Evolutionary conservation across 441 rosid species (phyloP), one percentile per base, ranked within the genome.

Genomic region (Melianthus villosus): DNA sequence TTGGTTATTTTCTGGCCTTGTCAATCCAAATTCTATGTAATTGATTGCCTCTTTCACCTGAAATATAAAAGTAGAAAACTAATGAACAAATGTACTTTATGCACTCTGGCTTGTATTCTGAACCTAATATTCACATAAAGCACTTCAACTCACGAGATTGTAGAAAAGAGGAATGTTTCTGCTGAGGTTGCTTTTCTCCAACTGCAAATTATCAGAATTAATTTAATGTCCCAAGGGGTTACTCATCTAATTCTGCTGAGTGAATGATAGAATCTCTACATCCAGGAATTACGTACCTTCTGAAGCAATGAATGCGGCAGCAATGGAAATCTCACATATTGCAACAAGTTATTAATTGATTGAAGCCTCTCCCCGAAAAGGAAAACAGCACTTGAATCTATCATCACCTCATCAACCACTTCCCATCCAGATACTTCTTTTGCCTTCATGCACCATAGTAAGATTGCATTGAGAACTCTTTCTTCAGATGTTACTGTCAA

Each of bases 401-500:
- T 53, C 46, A 72, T 30, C 27, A 72, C 66, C 56, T 71, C 75
- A 44, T 76, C 77, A 50, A 79, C 62, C 34, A 37, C 64, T 60
- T 79, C 87, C 94, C 93, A 82, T 42, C 82, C 72, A 46, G 34
- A 60, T 16, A 56, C 58, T 45, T 68, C 82, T 57, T 65, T 64
- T 44, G 85, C 73, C 53, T 77, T 63, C 67, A 71, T 64, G 79
- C 76, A 63, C 96, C 96, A 85, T 83, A 76, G 72, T 51, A 91
- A 57, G 52, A 85, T 80, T 57, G 93, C 91, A 71, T 75, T 65
- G 36, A 91, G 77, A 67, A 85, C 73, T 67, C 76, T 75, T 57
- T 85, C 99, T 58, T 91, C 94, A 9, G 91, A 79, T 42, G 91
- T 91, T 51, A 82, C 94, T 0, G 94, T 85, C 54, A 91, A 65